These are phyloP conservation scores for Notholithocarpus densiflorus DNA, from an alignment of 306 rosid genomes.

Conservation along the genomic window DNA sequence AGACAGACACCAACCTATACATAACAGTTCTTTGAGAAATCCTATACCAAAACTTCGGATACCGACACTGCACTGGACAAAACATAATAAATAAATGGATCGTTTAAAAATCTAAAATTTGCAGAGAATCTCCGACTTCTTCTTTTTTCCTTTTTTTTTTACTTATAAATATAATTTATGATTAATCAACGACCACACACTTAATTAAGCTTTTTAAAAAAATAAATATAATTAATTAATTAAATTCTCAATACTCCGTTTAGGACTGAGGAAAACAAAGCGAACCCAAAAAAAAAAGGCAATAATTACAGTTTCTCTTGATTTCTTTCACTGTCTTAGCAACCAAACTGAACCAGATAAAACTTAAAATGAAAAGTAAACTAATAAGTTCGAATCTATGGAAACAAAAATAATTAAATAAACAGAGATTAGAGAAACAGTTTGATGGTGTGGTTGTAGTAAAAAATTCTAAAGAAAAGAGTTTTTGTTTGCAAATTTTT, in stretches of 20 bases:
- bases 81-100: too few species aligned
- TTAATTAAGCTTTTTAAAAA: not conserved
- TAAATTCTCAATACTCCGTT: not conserved
- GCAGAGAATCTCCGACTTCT: too few species aligned
- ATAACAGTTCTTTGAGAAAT: not conserved
- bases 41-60: not conserved
- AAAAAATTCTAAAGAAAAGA: too few species aligned
- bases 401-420: too few species aligned
- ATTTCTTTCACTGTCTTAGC: not conserved
- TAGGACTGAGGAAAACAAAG: not conserved
- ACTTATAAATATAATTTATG: too few species aligned
- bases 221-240: not conserved
- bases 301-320: not conserved
- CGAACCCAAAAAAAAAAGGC: not conserved
- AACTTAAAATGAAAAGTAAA: not conserved
- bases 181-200: too few species aligned
- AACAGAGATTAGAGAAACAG: not conserved
- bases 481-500: not conserved
- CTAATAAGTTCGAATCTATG: not conserved
- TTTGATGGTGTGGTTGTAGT: not conserved
- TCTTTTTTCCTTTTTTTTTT: too few species aligned
- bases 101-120: too few species aligned
- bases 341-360: not conserved
- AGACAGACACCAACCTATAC: not conserved
- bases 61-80: slow-evolving; percentile 4